Evolutionary conservation across 345 rosid genomes (phyloP).

Genomic region (Syzygium grande): DNA sequence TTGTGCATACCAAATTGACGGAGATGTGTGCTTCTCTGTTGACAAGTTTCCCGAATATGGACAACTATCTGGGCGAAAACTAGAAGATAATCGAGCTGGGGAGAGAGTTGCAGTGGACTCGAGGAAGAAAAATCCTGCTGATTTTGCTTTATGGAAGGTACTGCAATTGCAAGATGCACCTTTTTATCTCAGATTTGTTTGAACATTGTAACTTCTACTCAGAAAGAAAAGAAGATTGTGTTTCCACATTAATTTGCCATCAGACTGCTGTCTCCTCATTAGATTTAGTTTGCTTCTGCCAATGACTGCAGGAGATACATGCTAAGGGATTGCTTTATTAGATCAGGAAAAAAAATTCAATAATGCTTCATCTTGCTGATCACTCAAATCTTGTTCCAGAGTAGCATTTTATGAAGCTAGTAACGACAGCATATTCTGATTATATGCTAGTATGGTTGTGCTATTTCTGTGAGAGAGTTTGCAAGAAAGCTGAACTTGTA

Average conservation of each 20-base stretch:
- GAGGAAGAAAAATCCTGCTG: conserved; percentile 88
- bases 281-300: neutral
- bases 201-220: neutral
- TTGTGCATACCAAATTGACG: conserved; percentile 68
- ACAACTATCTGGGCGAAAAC: conserved; percentile 67
- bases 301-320: neutral
- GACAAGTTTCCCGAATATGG: conserved; percentile 74
- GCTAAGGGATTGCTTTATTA: neutral
- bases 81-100: conserved; percentile 93
- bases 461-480: neutral
- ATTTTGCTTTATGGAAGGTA: conserved; percentile 97
- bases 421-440: neutral
- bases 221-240: neutral
- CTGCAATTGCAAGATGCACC: neutral
- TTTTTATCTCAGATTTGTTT: neutral
- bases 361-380: neutral
- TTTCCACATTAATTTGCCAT: neutral
- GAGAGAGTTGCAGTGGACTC: conserved; percentile 90
- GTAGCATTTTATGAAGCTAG: neutral
- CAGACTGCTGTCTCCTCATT: neutral
- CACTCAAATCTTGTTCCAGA: neutral
- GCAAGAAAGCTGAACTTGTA: neutral
- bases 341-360: neutral
- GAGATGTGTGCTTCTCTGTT: conserved; percentile 78
- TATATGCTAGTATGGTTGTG: neutral